Evolutionary conservation across 1,284 basidiomycete species (phyloP), one percentile per base, ranked within the genome.

Genomic region (Moesziomyces globuligerus): DNA sequence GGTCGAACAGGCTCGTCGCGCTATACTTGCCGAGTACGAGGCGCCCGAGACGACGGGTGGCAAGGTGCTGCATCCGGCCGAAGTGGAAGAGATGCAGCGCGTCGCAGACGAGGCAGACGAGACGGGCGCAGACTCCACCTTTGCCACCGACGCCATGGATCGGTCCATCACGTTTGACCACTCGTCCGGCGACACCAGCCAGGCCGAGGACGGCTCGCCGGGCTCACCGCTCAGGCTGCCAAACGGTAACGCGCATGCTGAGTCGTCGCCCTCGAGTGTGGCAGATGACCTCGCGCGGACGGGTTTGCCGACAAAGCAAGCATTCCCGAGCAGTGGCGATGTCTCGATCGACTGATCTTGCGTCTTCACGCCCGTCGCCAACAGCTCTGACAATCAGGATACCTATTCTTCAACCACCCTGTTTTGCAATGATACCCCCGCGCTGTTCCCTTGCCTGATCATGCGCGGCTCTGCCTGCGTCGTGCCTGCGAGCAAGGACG

Each of bases 1-100:
- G 66, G 46, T 78, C 38, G 59, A 62, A 1, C 57, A 52, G 34
- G 79, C 74, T 6, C 64, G 75, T 3, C 50, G 64, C 4, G 59
- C 75, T 7, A 76, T 80, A 21, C 25, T 76, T 23, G 28, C 44
- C 11, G 40, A 60, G 24, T 59, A 72, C 36, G 61, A 68, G 4
- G 52, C 47, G 11, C 26, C 42, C 9, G 65, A 69, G n/a, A 40
- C 41, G 21, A 36, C 40, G 2, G 52, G 54, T 15, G 61, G 61
- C 26, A 79, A 74, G 38, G 76, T 80, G 17, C 44, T 80, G 24
- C 78, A 80, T 49, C 71, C 78, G 3, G 61, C 64, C 3, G 78
- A 80, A 45, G 23, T 78, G 15, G 67, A 69, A 47, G 59, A 72
- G 58, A 57, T 62, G 52, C 60, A 54, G 15, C 42, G 68, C 18